Conservation (phyloP, 345 rosid species). For the Salix suchowensis region DNA sequence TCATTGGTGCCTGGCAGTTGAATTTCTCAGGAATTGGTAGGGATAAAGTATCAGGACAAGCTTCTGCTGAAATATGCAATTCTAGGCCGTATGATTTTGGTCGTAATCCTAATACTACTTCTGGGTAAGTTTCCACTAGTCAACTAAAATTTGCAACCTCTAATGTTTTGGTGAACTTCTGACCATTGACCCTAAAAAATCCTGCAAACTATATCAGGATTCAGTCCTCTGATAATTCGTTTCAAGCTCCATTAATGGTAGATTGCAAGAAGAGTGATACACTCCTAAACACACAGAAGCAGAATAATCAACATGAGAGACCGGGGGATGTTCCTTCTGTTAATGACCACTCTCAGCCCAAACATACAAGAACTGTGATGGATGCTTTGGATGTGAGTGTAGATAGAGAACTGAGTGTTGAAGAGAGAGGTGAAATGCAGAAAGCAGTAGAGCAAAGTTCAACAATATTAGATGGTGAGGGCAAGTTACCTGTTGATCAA, state of each 20-base stretch:
- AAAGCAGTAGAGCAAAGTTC: conserved; percentile 13
- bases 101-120: conserved; percentile 10
- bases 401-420: background rate
- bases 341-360: conserved; percentile 25
- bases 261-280: conserved; percentile 16
- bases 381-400: conserved; percentile 19
- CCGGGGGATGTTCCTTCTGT: conserved; percentile 10
- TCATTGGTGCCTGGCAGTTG: conserved; percentile 44
- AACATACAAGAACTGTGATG: conserved; percentile 21
- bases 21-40: conserved; percentile 63
- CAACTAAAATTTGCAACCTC: background rate
- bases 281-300: conserved; percentile 12
- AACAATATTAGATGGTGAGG: conserved; percentile 12
- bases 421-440: conserved; percentile 19
- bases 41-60: conserved; percentile 90
- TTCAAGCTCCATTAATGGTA: conserved; percentile 30
- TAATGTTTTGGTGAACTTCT: conserved; percentile 4
- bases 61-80: conserved; percentile 52
- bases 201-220: conserved; percentile 34
- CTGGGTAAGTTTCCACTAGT: conserved; percentile 38
- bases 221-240: conserved; percentile 28
- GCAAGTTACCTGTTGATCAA: conserved; percentile 10
- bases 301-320: conserved; percentile 12
- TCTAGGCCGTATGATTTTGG: conserved; percentile 22
- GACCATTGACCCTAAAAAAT: conserved; percentile 9